Conservation (phyloP, 345 rosid genomes). For the Dovyalis caffra region DNA sequence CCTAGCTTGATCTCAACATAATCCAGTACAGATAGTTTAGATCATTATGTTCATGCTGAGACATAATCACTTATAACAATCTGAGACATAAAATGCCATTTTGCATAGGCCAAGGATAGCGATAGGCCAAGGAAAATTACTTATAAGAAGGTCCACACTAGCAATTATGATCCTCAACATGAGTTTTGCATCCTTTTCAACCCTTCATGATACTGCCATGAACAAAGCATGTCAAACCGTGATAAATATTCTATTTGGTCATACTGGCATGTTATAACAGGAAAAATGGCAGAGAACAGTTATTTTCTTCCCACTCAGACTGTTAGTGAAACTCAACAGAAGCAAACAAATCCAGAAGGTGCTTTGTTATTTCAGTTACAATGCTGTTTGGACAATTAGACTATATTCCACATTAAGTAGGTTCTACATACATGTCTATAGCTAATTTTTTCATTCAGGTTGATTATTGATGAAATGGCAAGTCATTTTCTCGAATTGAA, state of each 20-base stretch:
- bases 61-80: too few species aligned
- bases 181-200: conserved; percentile 20
- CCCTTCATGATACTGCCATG: conserved; percentile 16
- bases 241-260: background rate
- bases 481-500: background rate
- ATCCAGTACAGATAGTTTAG: background rate
- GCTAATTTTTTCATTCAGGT: background rate
- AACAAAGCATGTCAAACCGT: conserved; percentile 19
- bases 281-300: background rate
- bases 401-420: background rate
- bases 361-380: background rate
- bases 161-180: conserved; percentile 14
- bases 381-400: background rate
- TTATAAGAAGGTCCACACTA: conserved; percentile 8
- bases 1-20: background rate
- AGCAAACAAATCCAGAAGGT: background rate
- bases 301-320: background rate
- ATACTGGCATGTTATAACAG: background rate
- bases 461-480: background rate
- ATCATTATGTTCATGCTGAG: background rate
- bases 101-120: background rate
- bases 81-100: too few species aligned
- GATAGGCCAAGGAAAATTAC: conserved; percentile 17
- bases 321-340: background rate
- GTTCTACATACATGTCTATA: background rate